These are phyloP conservation scores for Zygoascus flipseniorum DNA, from an alignment of 805 yeast species.

Conservation along the genomic window DNA sequence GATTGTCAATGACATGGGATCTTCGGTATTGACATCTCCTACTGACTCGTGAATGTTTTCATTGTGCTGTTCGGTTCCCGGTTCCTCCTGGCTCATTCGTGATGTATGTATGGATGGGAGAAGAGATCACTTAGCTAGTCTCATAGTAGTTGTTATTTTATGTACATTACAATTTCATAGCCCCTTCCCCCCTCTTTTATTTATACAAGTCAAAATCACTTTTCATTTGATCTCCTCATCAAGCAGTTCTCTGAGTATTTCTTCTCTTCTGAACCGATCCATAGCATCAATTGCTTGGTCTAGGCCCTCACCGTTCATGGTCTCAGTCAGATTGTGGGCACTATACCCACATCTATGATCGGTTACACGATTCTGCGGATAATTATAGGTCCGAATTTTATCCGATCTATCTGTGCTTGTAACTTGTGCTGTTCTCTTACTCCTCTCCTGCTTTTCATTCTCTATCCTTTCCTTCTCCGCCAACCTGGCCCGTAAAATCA, in stretches of 20 bases:
- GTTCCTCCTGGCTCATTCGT: too few relatives aligned
- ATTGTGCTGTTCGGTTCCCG: too few relatives aligned
- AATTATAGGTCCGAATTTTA: constrained; percentile 89
- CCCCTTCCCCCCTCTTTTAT: background rate
- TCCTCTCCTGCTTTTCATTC: constrained; percentile 55
- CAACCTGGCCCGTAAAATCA: constrained; percentile 69
- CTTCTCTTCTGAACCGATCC: constrained; percentile 38
- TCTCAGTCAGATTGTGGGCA: constrained; percentile 63
- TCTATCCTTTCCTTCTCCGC: constrained; percentile 71
- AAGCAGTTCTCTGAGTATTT: constrained; percentile 35
- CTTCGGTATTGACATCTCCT: background rate
- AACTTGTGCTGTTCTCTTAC: constrained; percentile 72
- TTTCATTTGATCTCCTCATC: constrained; percentile 3
- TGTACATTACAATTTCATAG: background rate
- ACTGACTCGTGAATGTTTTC: too few relatives aligned
- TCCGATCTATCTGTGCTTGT: constrained; percentile 84
- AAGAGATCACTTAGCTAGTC: too few relatives aligned
- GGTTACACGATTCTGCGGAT: constrained; percentile 84
- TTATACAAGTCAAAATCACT: background rate
- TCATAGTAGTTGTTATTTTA: too few relatives aligned
- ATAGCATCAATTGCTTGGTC: constrained; percentile 50
- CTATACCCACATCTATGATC: constrained; percentile 87
- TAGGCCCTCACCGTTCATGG: constrained; percentile 51
- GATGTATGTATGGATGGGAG: too few relatives aligned
- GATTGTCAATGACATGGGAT: constrained; percentile 10